These are phyloP conservation scores for Hansenula lynferdii DNA, from an alignment of 1,139 yeast genomes.

Conservation along the genomic window DNA sequence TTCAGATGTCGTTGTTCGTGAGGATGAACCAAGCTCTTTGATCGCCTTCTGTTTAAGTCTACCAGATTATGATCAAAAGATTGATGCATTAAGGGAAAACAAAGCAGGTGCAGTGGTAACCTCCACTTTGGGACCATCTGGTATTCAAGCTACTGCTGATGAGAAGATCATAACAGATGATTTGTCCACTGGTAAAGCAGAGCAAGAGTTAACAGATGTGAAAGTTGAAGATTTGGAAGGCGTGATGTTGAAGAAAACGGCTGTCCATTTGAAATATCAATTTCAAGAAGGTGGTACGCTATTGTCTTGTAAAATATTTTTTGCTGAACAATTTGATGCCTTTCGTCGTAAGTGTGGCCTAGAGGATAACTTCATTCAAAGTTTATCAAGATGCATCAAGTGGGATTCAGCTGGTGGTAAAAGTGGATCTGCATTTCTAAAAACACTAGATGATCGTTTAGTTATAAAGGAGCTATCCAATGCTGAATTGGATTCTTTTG, in stretches of 20 bases:
- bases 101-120: too few relatives aligned
- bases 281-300: conserved; percentile 82
- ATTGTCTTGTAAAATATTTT: conserved; percentile 89
- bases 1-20: conserved; percentile 89
- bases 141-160: too few relatives aligned
- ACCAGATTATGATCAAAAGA: conserved; percentile 70
- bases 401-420: conserved; percentile 98
- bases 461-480: conserved; percentile 88
- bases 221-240: conserved; percentile 49
- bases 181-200: too few relatives aligned
- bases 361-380: conserved; percentile 73
- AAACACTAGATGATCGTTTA: conserved; percentile 85
- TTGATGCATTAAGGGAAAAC: conserved; percentile 27
- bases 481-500: conserved; percentile 88
- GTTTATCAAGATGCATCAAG: conserved; percentile 86
- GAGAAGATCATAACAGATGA: too few relatives aligned
- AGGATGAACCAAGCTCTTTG: conserved; percentile 94
- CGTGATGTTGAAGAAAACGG: conserved; percentile 74
- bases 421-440: conserved; percentile 90
- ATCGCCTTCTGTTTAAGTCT: conserved; percentile 91
- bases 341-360: conserved; percentile 80
- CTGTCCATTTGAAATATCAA: conserved; percentile 87
- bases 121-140: too few relatives aligned
- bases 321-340: conserved; percentile 96
- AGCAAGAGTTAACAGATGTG: too few relatives aligned